Conservation (phyloP, 495 filamentous ascomycete genomes). For the Penicillium coffeae region DNA sequence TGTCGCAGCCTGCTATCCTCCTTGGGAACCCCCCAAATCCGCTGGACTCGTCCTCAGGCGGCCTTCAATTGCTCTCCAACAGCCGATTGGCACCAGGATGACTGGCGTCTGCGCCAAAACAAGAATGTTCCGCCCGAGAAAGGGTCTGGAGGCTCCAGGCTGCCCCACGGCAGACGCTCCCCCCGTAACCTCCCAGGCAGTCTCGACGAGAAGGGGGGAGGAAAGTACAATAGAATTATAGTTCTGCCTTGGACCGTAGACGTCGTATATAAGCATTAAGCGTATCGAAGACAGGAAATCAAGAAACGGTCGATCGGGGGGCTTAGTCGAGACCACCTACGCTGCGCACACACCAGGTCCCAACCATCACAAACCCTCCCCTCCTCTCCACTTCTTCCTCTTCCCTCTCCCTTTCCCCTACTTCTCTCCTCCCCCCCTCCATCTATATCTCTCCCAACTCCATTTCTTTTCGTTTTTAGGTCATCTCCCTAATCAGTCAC, state of each 20-base stretch:
- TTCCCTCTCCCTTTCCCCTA: conserved; percentile 22
- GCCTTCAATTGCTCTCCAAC: not conserved
- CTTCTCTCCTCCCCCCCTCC: conserved; percentile 14
- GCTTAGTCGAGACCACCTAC: conserved; percentile 10
- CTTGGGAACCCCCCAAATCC: not conserved
- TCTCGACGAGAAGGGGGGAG: not conserved
- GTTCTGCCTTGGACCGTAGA: conserved; percentile 13
- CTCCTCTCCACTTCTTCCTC: conserved; percentile 32
- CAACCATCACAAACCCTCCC: conserved; percentile 31
- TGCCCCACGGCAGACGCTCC: not conserved
- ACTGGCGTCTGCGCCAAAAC: not conserved
- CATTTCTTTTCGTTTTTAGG: conserved; percentile 38
- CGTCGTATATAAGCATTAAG: not conserved
- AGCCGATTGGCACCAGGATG: not conserved
- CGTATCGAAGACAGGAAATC: not conserved
- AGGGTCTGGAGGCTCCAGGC: conserved; percentile 8
- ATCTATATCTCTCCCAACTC: conserved; percentile 25
- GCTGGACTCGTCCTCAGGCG: not conserved
- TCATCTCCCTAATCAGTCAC: conserved; percentile 42
- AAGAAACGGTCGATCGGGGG: conserved; percentile 12
- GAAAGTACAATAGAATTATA: not conserved
- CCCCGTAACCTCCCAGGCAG: too few species aligned
- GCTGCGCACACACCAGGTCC: conserved; percentile 27
- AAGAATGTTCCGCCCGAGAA: conserved; percentile 8
- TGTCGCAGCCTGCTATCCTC: not conserved